Percentiles rank a stretch among this genome's conserved stretches.
These are phyloP conservation scores for Cystobasidium sp. DNA, from an alignment of 1,284 basidiomycete species.

Conservation along the genomic window DNA sequence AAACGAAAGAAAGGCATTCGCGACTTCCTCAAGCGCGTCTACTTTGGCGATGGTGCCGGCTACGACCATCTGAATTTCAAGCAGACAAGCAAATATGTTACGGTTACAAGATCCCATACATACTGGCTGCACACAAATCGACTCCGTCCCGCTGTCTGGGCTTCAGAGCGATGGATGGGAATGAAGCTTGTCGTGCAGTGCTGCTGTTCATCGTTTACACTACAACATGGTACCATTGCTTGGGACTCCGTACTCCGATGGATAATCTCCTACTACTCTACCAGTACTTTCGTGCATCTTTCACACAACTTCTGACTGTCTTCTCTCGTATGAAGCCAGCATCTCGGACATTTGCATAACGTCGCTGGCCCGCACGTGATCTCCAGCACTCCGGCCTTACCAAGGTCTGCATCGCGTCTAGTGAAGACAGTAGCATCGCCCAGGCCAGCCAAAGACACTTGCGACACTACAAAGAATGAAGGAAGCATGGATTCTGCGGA, in stretches of 20 bases:
- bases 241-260: not conserved
- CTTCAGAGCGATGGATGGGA: no score
- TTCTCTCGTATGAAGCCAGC: constrained; percentile 71
- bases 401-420: constrained; percentile 3
- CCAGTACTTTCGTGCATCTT: constrained; percentile 61
- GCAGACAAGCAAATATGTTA: no score
- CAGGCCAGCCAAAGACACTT: constrained; percentile 61
- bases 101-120: no score
- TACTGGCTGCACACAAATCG: no score
- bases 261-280: not conserved
- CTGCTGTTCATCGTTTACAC: no score
- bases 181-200: no score
- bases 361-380: constrained; percentile 2
- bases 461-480: constrained; percentile 76
- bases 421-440: not conserved
- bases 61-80: no score
- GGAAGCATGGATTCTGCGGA: constrained; percentile 66
- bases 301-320: constrained; percentile 64
- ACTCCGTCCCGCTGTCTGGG: no score
- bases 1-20: not conserved
- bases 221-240: not conserved
- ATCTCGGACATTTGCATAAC: constrained; percentile 71
- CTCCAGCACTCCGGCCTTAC: constrained; percentile 31
- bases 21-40: no score
- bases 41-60: no score